Conservation (phyloP, 23 red algal species). For the Pyropia yezoensis region DNA sequence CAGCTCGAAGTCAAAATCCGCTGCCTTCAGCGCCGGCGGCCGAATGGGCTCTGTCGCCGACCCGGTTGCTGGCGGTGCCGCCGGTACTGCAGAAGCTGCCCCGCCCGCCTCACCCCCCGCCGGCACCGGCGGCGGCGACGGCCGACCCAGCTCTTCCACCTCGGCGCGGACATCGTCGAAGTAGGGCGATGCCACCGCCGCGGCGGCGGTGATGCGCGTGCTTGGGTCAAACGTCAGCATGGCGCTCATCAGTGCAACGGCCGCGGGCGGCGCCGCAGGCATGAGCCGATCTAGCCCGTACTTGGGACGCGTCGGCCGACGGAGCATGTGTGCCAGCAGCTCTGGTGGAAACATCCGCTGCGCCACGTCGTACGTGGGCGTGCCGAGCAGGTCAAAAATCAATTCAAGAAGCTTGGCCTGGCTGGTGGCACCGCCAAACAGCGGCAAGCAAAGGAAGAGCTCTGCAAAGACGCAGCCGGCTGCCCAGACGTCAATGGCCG, state of each 20-base stretch:
- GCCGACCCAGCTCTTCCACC: too few species aligned
- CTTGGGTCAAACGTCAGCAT: slow-evolving; percentile 84
- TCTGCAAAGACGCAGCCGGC: slow-evolving; percentile 98
- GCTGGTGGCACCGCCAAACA: slow-evolving; percentile 74
- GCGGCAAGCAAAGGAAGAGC: slow-evolving; percentile 72
- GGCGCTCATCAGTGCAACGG: slow-evolving; percentile 65
- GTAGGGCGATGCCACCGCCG: slow-evolving; percentile 79
- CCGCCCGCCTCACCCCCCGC: too few species aligned
- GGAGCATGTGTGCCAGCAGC: slow-evolving; percentile 69
- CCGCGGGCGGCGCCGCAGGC: slow-evolving; percentile 29
- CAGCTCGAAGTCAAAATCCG: too few species aligned
- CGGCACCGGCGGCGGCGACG: too few species aligned
- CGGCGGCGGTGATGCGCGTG: slow-evolving; percentile 69
- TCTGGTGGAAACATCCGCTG: slow-evolving; percentile 32
- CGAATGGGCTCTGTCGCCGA: too few species aligned
- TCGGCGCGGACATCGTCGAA: slow-evolving; percentile 50
- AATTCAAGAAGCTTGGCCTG: slow-evolving; percentile 92
- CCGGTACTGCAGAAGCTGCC: too few species aligned
- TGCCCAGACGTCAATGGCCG: slow-evolving; percentile 97
- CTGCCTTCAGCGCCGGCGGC: too few species aligned
- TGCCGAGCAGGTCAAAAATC: slow-evolving; percentile 87
- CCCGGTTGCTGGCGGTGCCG: too few species aligned
- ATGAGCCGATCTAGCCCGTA: slow-evolving; percentile 68
- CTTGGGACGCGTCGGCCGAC: slow-evolving; percentile 77
- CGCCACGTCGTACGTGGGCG: slow-evolving; percentile 76